Evolutionary conservation across 2,329 filamentous ascomycete species (phyloP), one percentile per base, ranked within the genome.

Genomic region (Shiraia bambusicola): DNA sequence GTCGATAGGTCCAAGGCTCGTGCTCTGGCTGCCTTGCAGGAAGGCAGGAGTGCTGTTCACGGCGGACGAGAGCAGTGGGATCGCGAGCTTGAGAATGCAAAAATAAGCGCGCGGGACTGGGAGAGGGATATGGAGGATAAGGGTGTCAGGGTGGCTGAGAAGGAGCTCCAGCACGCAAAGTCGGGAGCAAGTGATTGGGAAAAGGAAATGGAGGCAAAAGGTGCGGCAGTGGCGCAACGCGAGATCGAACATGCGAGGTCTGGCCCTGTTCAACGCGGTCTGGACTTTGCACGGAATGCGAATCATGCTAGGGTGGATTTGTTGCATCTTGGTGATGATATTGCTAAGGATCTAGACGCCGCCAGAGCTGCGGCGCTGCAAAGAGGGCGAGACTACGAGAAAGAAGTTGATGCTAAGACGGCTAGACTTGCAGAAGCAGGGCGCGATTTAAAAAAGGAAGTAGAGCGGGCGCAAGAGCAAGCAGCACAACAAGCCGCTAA

Each of bases 241-340:
- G 42, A 52, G 13, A n/a, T 49, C 8, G 42, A 46, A 29, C 41
- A 47, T 36, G 44, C 42, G 7, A 42, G 33, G 6, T 47, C 43
- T 6, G 36, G 39, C 8, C 3, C 42, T 4, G 15, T 47, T 16
- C 24, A 33, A 17, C 35, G 43, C 6, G 43, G 43, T 3, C 13
- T 42, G 31, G 36, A 34, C 32, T 42, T 42, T 26, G 35, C 35
- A 6, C 27, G 28, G 8, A 34, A 42, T 5, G 16, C 42, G 2
- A 28, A 47, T 16, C 31, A 33, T 4, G 25, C 43, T 2, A 47
- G 35, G 22, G 14, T 34, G 24, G 37, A n/a, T 13, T 42, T 35
- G 9, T 31, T 19, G 16, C 33, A 45, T n/a, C 41, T 35, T 16
- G 32, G 47, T 8, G 28, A 30, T 7, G 41, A 41, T 17, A 8